Conservation (phyloP, 1,139 yeast species). For the Candida mesenterica region DNA sequence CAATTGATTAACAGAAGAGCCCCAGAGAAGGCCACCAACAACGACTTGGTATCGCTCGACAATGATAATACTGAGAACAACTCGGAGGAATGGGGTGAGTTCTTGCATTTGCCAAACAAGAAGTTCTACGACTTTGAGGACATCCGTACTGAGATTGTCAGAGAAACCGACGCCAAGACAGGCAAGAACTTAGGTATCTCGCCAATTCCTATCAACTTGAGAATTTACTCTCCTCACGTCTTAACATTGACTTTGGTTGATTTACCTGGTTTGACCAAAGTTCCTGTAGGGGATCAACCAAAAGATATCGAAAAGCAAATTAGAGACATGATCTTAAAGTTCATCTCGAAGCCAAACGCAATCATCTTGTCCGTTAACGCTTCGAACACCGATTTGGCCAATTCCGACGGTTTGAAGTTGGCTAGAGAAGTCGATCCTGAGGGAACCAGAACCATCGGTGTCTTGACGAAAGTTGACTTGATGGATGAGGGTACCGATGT, state of each 20-base stretch:
- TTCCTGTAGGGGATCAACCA: slow-evolving; percentile 99
- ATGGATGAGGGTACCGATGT: slow-evolving; percentile 99
- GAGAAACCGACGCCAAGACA: slow-evolving; percentile 91
- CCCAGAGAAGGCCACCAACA: slow-evolving; percentile 31
- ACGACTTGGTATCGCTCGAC: slow-evolving; percentile 13
- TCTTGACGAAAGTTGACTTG: slow-evolving; percentile 90
- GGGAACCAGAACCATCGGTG: slow-evolving; percentile 95
- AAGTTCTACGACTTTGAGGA: slow-evolving; percentile 88
- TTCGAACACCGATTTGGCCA: slow-evolving; percentile 96
- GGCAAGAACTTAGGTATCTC: slow-evolving; percentile 93
- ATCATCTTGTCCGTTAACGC: slow-evolving; percentile 94
- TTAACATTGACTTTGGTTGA: slow-evolving; percentile 93
- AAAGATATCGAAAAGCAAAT: slow-evolving; percentile 94
- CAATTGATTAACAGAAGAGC: slow-evolving; percentile 68
- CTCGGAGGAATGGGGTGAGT: slow-evolving; percentile 97
- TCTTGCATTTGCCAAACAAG: slow-evolving; percentile 87
- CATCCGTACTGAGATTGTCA: slow-evolving; percentile 84
- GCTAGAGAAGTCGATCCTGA: slow-evolving; percentile 99
- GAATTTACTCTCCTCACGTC: slow-evolving; percentile 95
- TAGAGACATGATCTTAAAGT: slow-evolving; percentile 90
- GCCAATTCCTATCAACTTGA: slow-evolving; percentile 85
- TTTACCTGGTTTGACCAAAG: slow-evolving; percentile 96
- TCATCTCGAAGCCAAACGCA: slow-evolving; percentile 94
- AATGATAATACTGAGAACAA: slow-evolving; percentile 57
- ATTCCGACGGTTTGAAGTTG: slow-evolving; percentile 91